Base-by-base conservation (phyloP, 164 flowering plant species). In the Macadamia tetraphylla region DNA sequence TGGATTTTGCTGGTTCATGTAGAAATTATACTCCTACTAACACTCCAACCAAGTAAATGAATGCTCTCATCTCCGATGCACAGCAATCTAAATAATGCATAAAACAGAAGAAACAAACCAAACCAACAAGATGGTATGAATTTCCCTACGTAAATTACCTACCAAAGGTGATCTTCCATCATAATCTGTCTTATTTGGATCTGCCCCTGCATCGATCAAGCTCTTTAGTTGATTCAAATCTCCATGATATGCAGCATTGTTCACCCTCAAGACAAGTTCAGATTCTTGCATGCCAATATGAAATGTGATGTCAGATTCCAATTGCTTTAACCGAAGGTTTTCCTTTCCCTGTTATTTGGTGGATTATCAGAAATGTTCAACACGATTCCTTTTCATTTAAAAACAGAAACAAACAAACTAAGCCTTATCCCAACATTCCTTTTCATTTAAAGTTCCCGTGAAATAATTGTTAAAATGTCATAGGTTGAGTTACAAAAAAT, bases 91-190 rank as follows among this genome's bases (percentile, higher is more conserved):
- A 2, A 2, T 35, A 35, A 35, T 35, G 40, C 5, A 5, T 35
- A 35, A 5, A 35, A 35, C 40, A 35, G 40, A 35, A 35, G 40
- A 2, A 5, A 35, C 40, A 2, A 56, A 52, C 6, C 30, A 12
- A 44, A 9, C 23, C 13, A 46, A 7, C 6, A 23, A 8, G 29
- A 62, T 72, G 23, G 31, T 66, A 31, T 35, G 40, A 35, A 35
- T 35, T 42, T 30, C 32, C 84, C 62, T 89, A 94, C 97, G 23
- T 23, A 23, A 23, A 23, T 23, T 30, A 42, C 84, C 62, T 89
- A 94, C 97, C 97, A 94, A 76, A n/a, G 98, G 93, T 32, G 98
- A 78, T 71, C 98, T 83, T 75, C 95, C 97, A 81, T 91, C 90
- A 78, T 91, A 94, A 78, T 94, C 97, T 51, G 86, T 80, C 75